Evolutionary conservation across 345 rosid species (phyloP), one percentile per base, ranked within the genome.

Genomic region (Populus pruinosa): DNA sequence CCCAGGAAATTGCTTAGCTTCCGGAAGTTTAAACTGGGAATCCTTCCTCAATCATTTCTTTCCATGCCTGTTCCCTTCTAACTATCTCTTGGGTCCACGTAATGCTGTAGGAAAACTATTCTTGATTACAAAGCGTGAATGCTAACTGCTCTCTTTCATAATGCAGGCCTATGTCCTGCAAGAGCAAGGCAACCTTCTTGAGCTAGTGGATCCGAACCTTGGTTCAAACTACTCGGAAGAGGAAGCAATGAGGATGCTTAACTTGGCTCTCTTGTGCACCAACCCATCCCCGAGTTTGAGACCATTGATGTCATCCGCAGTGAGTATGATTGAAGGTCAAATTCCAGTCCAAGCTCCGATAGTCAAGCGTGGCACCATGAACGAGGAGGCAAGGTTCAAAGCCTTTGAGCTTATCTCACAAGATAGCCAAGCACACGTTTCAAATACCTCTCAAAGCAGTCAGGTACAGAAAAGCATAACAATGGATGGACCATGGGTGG

Each of bases 171-270:
- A 90, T 73, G 98, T 95, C 31, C 87, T 87, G 83, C 97, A 92
- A 91, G 99, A 93, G 81, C 94, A 92, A 88, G 99, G 96, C 61
- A 95, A 87, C 77, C 92, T 95, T 27, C 85, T 93, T 1, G 94
- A 93, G 70, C 94, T 95, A 0, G 96, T 95, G 68, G 99, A 93
- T 82, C 89, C 88, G 6, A 76, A 43, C 72, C 96, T 95, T 0
- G 93, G 93, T 76, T 82, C 89, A 33, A 49, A 78, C 27, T 91
- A 83, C 75, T 75, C 91, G 5, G 84, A 85, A 82, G 71, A 83
- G 64, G 97, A 93, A 82, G 98, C 94, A 47, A 75, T 80, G 88
- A 79, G 86, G 73, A 82, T 95, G 89, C 87, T 95, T 55, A 87
- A 87, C 86, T 49, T 95, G 63, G 94, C 91, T 73, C 85, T 95